These are phyloP conservation scores for Geotrichum cucujoidarum DNA, from an alignment of 1,139 yeast species.

Conservation along the genomic window DNA sequence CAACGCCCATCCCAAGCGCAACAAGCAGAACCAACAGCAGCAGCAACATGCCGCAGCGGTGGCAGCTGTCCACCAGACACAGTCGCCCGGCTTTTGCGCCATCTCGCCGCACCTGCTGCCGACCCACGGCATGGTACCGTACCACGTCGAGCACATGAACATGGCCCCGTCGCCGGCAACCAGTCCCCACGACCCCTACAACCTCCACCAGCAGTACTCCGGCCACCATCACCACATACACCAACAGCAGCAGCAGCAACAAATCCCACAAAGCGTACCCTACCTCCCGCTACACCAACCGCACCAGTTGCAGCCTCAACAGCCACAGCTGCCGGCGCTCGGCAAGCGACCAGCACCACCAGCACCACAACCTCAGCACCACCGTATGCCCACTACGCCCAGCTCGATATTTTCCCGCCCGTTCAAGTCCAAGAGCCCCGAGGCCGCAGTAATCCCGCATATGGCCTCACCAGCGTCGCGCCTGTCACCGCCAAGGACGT, in stretches of 20 bases:
- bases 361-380: neutral
- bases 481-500: neutral
- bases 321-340: no score
- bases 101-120: conserved; percentile 26
- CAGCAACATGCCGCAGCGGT: no score
- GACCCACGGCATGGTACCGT: conserved; percentile 22
- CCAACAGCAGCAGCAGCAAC: neutral
- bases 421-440: neutral
- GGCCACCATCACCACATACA: no score
- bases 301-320: no score
- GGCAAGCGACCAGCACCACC: neutral
- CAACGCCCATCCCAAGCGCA: conserved; percentile 6
- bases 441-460: neutral
- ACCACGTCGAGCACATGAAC: conserved; percentile 7
- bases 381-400: conserved; percentile 10
- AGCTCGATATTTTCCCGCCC: conserved; percentile 14
- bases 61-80: conserved; percentile 22
- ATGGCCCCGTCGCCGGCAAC: conserved; percentile 3
- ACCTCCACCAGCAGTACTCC: neutral
- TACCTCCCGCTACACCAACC: neutral
- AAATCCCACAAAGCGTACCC: neutral
- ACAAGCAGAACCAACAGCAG: conserved; percentile 22
- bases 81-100: conserved; percentile 24
- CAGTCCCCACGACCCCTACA: neutral
- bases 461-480: no score